These are phyloP conservation scores for Clonostachys sp. DNA, from an alignment of 2,329 filamentous ascomycete genomes.

Conservation along the genomic window DNA sequence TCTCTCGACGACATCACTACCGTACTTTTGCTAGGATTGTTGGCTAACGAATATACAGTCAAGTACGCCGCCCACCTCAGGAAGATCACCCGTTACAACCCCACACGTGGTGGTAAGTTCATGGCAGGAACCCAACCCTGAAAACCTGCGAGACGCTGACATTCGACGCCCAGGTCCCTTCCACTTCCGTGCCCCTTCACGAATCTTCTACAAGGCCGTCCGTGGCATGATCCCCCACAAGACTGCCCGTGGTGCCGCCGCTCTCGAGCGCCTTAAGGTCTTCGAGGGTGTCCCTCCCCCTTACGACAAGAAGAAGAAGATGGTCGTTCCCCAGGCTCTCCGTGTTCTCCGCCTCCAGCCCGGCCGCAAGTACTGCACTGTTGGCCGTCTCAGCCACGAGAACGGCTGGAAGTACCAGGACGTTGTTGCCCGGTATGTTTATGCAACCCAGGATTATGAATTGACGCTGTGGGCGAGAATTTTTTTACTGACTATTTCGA, in stretches of 20 bases:
- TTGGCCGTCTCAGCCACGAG: slow-evolving; percentile 96
- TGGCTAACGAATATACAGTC: slow-evolving; percentile 53
- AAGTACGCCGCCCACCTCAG: slow-evolving; percentile 99
- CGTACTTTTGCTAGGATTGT: slow-evolving; percentile 34
- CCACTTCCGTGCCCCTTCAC: slow-evolving; percentile 98
- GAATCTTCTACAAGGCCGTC: slow-evolving; percentile 99
- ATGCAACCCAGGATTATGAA: background rate
- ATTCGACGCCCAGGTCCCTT: slow-evolving; percentile 69
- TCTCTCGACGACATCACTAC: slow-evolving; percentile 4
- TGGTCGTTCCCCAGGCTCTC: slow-evolving; percentile 97
- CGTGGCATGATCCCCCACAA: slow-evolving; percentile 99
- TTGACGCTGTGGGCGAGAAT: background rate
- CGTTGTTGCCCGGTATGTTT: slow-evolving; percentile 88
- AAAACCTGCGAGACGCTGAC: slow-evolving; percentile 20
- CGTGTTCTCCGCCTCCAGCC: slow-evolving; percentile 95
- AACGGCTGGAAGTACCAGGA: slow-evolving; percentile 99
- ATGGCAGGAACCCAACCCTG: slow-evolving; percentile 3
- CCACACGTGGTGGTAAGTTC: slow-evolving; percentile 87
- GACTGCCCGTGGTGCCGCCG: slow-evolving; percentile 94
- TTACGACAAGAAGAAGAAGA: slow-evolving; percentile 99
- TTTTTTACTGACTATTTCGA: slow-evolving; percentile 6
- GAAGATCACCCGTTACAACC: slow-evolving; percentile 99
- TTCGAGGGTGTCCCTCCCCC: slow-evolving; percentile 99
- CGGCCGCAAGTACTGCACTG: slow-evolving; percentile 99
- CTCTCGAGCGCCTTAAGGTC: slow-evolving; percentile 97